Evolutionary conservation across 1,284 basidiomycete genomes (phyloP), one percentile per base, ranked within the genome.

Genomic region (Bjerkandera adusta): DNA sequence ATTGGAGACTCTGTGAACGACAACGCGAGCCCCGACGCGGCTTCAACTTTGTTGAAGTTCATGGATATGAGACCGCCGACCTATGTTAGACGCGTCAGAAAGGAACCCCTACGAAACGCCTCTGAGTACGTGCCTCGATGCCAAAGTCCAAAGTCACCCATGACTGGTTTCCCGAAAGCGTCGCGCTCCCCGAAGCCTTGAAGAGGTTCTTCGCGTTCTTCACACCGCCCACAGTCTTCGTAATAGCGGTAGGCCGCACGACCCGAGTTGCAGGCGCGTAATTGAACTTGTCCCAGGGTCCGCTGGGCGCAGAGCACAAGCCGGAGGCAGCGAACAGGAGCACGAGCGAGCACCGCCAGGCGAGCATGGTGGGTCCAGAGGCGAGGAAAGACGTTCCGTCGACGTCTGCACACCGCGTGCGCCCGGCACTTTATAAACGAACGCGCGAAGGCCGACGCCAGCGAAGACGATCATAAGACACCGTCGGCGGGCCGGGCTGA

Each of bases 221-320:
- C 5, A 75, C 68, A 0, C 48, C 32, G 2, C 74, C 74, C 20
- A 61, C 52, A 2, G 58, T 48, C 4, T 59, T 54, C 46, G 60
- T 66, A 11, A 75, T 53, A n/a, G 60, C 53, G 3, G 52, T 56
- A 6, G 75, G 71, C 13, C 51, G 58, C 3, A 76, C 70, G 1
- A 60, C 68, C 48, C 64, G 65, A 16, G 64, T 68, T 1, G 58
- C 49, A 1, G 75, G 74, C 1, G 74, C 73, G 37, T 64, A 72
- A 55, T 74, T 76, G 59, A 76, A 76, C 8, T 56, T 55, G 49
- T 75, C 71, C 75, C 74, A 76, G 30, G 72, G 69, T 6, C 73
- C 73, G 18, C 46, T 48, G 5, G 73, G 72, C 2, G 71, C 71
- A 8, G 59, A 20, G 13, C 41, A 30, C 21, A 13, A 38, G 20